Evolutionary conservation across 169 alveolate genomes (phyloP), one percentile per base, ranked within the genome.

Genomic region (Plasmodium falciparum): DNA sequence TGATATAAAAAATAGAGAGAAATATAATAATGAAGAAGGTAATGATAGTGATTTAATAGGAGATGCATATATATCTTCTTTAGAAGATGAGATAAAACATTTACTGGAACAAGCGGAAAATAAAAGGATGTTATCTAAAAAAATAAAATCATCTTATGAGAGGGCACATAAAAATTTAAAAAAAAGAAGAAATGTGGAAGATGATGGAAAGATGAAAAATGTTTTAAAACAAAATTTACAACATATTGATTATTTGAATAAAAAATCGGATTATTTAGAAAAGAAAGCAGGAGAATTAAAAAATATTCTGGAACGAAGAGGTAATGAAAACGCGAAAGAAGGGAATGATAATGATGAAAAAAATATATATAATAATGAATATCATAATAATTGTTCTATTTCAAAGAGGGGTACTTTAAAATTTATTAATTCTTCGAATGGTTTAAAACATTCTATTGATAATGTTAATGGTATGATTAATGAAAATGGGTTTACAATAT

Each of bases 361-460:
- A 5, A 33, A 6, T 33, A 33, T 33, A 33, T 33, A 33, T 33
- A 33, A 33, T 33, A 33, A 33, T 33, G 45, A 33, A 5, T 5
- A 33, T 33, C 22, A 39, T 70, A 78, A 20, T 54, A 78, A 67
- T 47, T 78, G 90, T 78, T 58, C 49, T 54, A 78, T 78, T 33
- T 67, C 74, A 22, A 78, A 78, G 56, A 78, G 43, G 5, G 90
- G 90, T 22, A 78, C 50, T 52, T 78, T 78, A 78, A 78, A 78
- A 78, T 78, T 78, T 78, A 78, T 78, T 6, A 0, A 76, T 15
- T 78, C 90, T 3, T 65, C 80, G 4, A 78, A 78, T 45, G 90
- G 90, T 8, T 67, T 78, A 67, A 78, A 65, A 24, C 90, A 78
- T 78, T 78, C 90, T 20, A 67, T 78, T 66, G 90, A 78, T 24